Base-by-base conservation (phyloP, 352 stramenopile species). In the Pythium monospermum region DNA sequence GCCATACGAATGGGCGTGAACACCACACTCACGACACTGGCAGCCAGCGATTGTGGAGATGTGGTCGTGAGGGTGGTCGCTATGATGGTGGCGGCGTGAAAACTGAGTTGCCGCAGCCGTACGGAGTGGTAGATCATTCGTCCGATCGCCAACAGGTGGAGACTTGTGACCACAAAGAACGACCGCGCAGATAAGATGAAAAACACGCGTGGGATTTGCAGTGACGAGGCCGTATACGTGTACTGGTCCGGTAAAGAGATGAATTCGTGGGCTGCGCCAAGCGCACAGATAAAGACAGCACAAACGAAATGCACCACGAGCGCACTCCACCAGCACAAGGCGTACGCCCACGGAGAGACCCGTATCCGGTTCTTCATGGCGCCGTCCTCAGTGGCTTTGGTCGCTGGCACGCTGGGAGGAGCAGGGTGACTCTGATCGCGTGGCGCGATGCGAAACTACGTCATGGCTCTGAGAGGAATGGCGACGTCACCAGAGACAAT, bases 101-200 rank as follows among this genome's bases (percentile, higher is more conserved):
- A 56, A 56, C 28, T 38, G 38, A 56, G 48, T 19, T 48, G 48
- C 0, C 37, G 6, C 8, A 25, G n/a, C 1, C 37, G 48, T 6
- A 56, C 15, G 32, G 48, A 56, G 48, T 56, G 18, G 36, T 35
- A 32, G 0, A 56, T 0, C 21, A 56, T 56, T 1, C 48, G 48
- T 6, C 1, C 26, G 8, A 48, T 30, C 10, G 30, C 48, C 15
- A 41, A 18, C 2, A 56, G 13, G 48, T 56, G 48, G 27, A 56
- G 48, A 30, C 21, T 2, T 25, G 23, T 22, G 35, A 56, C 28
- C 26, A 47, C 19, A 7, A 8, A 12, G 21, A 56, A 56, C 38
- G 37, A 26, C 2, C 21, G 3, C 10, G 36, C 37, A 18, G 37
- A 27, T 19, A 56, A 38, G 1, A 30, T 18, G 7, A 56, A n/a